Base-by-base conservation (phyloP, 805 yeast genomes). In the Starmera dryadoides region DNA sequence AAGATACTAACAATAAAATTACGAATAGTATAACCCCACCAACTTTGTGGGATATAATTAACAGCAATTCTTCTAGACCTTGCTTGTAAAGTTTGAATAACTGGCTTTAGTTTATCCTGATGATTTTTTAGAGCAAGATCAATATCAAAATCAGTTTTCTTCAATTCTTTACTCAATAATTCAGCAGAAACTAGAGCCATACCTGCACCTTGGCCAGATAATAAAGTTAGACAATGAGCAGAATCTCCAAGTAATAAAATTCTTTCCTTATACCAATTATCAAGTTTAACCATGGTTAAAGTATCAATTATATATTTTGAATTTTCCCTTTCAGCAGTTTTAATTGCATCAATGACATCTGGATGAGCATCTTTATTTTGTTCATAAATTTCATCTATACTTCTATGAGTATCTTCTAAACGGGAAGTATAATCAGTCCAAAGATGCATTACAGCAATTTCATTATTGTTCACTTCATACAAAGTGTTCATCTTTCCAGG, bases 301-400 rank as follows among this genome's bases (percentile, higher is more conserved):
- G 28, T 25, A 12, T 25, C 28, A 25, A 25, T 12, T 11, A 25
- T 25, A 12, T 12, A 4, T 12, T 30, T 15, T 30, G 32, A 15
- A 30, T 15, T 17, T 12, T 30, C 19, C 4, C 6, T 4, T 12
- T 17, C 15, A 30, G 17, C 32, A 12, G 6, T 30, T 4, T 11
- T 4, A 17, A 30, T 30, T 4, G 19, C 32, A 5, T 30, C 32
- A 30, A 16, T 6, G 15, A 30, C 21, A 30, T 31, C 33, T 25
- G 9, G 9, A 25, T 25, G 5, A n/a, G 28, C 28, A 21, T 35
- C 40, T 17, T 39, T 34, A 29, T 31, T n/a, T 5, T 18, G 7
- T 25, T 40, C 37, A 6, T 19, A 30, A 8, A 33, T 29, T 21
- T 37, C 40, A 10, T 36, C 43, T 14, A 26, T 4, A 14, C 37